A percentile compares a stretch with the other conserved stretches of the same genome.
These are phyloP conservation scores for Xylaria nigripes DNA, from an alignment of 495 filamentous ascomycete genomes.

Conservation along the genomic window DNA sequence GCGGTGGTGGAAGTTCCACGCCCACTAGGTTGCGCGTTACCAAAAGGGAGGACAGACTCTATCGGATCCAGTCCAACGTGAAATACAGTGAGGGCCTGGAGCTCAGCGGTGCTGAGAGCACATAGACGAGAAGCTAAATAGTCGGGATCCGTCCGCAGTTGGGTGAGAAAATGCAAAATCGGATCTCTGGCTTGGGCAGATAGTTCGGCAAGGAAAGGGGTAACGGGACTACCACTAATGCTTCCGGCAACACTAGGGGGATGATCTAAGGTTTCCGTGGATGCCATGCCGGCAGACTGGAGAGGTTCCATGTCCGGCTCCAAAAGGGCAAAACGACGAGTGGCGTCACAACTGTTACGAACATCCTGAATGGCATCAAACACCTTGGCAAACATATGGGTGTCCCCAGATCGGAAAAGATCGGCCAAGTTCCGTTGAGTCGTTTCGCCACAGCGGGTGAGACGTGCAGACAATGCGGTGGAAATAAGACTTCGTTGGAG, in stretches of 20 bases:
- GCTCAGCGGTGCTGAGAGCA: constrained; percentile 62
- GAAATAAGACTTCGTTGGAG: constrained; percentile 61
- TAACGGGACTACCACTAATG: constrained; percentile 42
- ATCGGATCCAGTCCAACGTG: constrained; percentile 68
- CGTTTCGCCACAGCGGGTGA: constrained; percentile 68
- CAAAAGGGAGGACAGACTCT: constrained; percentile 69
- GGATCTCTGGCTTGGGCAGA: constrained; percentile 65
- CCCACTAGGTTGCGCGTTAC: constrained; percentile 52
- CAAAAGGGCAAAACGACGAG: constrained; percentile 56
- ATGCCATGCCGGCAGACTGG: constrained; percentile 36
- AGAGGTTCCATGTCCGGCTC: constrained; percentile 56
- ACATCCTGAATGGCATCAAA: constrained; percentile 88
- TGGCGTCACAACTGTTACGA: constrained; percentile 71
- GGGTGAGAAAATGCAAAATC: constrained; percentile 69
- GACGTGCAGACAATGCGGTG: constrained; percentile 69
- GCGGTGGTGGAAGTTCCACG: constrained; percentile 36
- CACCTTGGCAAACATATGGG: constrained; percentile 73
- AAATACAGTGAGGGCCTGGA: constrained; percentile 63
- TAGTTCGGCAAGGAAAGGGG: constrained; percentile 73
- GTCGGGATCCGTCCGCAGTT: constrained; percentile 74
- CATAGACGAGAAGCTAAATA: constrained; percentile 77
- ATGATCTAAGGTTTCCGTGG: constrained; percentile 38
- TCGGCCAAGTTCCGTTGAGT: constrained; percentile 80
- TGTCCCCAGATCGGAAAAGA: constrained; percentile 81
- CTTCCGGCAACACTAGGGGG: constrained; percentile 25